Conservation (phyloP, 805 yeast species). For the Naumovozyma castellii region DNA sequence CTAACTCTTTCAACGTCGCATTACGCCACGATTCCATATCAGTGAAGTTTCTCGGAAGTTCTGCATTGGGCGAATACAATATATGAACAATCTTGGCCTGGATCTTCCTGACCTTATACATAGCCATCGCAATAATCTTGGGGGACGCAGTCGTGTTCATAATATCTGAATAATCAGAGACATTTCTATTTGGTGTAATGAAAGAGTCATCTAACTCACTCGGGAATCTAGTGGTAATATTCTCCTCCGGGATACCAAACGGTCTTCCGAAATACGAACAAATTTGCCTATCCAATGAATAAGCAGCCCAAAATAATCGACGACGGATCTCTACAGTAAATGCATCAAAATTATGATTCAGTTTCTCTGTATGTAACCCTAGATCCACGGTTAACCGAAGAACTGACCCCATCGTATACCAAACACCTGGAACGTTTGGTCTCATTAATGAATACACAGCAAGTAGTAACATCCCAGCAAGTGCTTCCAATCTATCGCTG, state of each 20-base stretch:
- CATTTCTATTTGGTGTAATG: slow-evolving; percentile 34
- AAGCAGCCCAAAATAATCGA: slow-evolving; percentile 81
- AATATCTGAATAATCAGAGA: slow-evolving; percentile 33
- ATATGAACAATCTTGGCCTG: slow-evolving; percentile 71
- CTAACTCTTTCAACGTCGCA: slow-evolving; percentile 42
- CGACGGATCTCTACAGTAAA: slow-evolving; percentile 60
- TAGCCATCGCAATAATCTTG: slow-evolving; percentile 55
- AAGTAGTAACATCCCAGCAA: slow-evolving; percentile 62
- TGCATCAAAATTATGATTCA: slow-evolving; percentile 37
- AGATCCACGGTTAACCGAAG: slow-evolving; percentile 72
- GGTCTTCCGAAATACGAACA: slow-evolving; percentile 84
- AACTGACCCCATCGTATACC: slow-evolving; percentile 82
- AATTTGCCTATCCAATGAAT: slow-evolving; percentile 75
- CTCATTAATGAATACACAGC: slow-evolving; percentile 75
- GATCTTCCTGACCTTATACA: slow-evolving; percentile 59
- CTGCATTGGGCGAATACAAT: slow-evolving; percentile 57
- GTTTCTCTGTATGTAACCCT: slow-evolving; percentile 67
- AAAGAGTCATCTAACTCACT: slow-evolving; percentile 64
- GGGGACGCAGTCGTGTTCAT: slow-evolving; percentile 46
- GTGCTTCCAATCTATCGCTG: slow-evolving; percentile 52
- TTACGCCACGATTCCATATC: slow-evolving; percentile 54
- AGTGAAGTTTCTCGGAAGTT: slow-evolving; percentile 54
- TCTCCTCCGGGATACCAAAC: slow-evolving; percentile 77
- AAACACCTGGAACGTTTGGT: slow-evolving; percentile 85
- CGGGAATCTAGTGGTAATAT: slow-evolving; percentile 63